phyloP scores from a whole-genome alignment of 306 rosid genomes.

The Chamaecrista fasciculata region DNA sequence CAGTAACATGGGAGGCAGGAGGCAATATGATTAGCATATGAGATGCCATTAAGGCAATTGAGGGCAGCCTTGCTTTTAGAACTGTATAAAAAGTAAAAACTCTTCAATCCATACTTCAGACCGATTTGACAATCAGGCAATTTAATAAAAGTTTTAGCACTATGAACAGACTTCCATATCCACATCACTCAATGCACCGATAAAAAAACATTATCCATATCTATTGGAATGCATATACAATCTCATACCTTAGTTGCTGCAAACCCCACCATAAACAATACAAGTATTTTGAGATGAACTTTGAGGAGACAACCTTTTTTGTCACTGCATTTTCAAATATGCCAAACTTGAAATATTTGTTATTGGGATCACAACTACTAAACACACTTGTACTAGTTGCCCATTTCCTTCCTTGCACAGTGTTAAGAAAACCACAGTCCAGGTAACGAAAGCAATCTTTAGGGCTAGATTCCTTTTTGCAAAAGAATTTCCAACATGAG shows the following conservation, averaged over 20 bases:
- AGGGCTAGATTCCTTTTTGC: constrained; percentile 53
- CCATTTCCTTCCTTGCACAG: constrained; percentile 43
- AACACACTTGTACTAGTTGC: constrained; percentile 61
- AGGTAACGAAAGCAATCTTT: constrained; percentile 51
- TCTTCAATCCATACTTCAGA: neutral
- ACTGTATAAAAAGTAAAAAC: neutral
- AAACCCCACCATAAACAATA: constrained; percentile 99
- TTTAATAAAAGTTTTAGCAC: neutral
- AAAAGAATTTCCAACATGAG: constrained; percentile 80
- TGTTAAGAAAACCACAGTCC: constrained; percentile 54
- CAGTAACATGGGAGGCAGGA: neutral
- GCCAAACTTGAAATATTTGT: constrained; percentile 63
- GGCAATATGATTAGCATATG: neutral
- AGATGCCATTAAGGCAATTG: neutral
- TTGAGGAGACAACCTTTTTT: constrained; percentile 62
- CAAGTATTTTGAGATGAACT: constrained; percentile 68
- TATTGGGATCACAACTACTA: constrained; percentile 52
- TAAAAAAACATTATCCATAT: constrained; percentile 25
- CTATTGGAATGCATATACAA: constrained; percentile 10
- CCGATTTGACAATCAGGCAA: neutral
- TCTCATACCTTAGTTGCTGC: constrained; percentile 83
- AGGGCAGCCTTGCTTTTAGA: neutral
- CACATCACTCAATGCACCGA: too few relatives aligned
- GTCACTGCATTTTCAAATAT: constrained; percentile 59
- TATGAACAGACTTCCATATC: neutral